These are phyloP conservation scores for Lolium multiflorum DNA, from an alignment of 176 grass and related monocot species.

Conservation along the genomic window DNA sequence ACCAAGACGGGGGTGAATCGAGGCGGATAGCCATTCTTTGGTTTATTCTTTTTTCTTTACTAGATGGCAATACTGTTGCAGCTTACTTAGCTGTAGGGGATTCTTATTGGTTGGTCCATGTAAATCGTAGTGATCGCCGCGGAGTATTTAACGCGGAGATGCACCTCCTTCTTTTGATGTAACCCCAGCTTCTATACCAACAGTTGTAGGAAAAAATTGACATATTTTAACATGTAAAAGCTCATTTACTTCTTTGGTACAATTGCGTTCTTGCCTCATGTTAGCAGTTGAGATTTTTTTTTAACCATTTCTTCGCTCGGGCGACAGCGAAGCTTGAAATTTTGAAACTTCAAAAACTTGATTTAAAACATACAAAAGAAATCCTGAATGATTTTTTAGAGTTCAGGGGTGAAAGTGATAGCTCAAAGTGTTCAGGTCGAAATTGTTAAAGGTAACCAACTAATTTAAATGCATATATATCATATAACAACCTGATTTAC, in stretches of 20 bases:
- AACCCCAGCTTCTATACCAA: background rate
- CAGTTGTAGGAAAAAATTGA: conserved; percentile 13
- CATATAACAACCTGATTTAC: too few relatives aligned
- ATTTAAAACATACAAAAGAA: too few relatives aligned
- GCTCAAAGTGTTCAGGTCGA: too few relatives aligned
- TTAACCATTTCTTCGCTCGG: too few relatives aligned
- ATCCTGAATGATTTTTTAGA: too few relatives aligned
- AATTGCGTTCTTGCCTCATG: background rate
- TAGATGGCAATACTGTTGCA: conserved; percentile 34
- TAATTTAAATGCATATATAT: too few relatives aligned
- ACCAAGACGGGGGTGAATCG: conserved; percentile 19
- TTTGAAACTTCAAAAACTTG: too few relatives aligned
- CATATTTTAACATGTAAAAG: conserved; percentile 17
- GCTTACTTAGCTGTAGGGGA: conserved; percentile 43
- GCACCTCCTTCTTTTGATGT: conserved; percentile 27
- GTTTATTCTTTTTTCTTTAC: conserved; percentile 40
- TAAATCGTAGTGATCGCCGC: conserved; percentile 37
- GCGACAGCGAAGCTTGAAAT: too few relatives aligned
- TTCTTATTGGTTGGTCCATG: conserved; percentile 24
- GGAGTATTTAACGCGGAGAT: conserved; percentile 50
- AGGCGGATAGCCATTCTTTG: conserved; percentile 40
- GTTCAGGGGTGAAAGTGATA: too few relatives aligned
- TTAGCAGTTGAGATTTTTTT: too few relatives aligned
- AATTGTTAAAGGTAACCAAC: too few relatives aligned
- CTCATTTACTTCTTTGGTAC: conserved; percentile 4